A percentile compares a stretch with the other conserved stretches of the same genome.
These are phyloP conservation scores for Talaromyces rugulosus DNA, from an alignment of 2,329 filamentous ascomycete genomes.

Conservation along the genomic window DNA sequence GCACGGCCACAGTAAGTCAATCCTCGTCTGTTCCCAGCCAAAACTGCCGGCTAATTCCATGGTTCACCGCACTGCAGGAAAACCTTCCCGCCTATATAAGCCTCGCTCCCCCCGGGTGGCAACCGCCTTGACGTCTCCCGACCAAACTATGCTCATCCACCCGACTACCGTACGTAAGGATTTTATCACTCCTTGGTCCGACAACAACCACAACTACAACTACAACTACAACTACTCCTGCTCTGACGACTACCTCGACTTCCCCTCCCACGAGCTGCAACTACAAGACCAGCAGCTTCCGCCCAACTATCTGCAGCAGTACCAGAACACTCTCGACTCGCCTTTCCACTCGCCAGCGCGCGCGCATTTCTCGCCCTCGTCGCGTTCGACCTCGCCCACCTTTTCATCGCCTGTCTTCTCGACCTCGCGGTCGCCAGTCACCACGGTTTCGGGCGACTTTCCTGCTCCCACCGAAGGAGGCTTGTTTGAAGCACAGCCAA, in stretches of 20 bases:
- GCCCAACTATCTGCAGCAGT: conserved; percentile 23
- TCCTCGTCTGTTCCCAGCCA: conserved; percentile 1
- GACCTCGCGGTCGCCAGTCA: conserved; percentile 24
- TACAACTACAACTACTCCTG: conserved; percentile 18
- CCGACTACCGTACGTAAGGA: conserved; percentile 35
- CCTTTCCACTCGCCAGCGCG: conserved; percentile 29
- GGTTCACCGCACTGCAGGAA: conserved; percentile 9
- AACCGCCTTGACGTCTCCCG: conserved; percentile 22
- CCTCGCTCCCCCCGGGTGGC: conserved; percentile 12
- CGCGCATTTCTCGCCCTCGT: conserved; percentile 31
- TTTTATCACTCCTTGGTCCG: conserved; percentile 36
- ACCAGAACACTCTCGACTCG: conserved; percentile 23
- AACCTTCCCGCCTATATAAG: conserved; percentile 16
- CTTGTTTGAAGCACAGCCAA: conserved; percentile 31
- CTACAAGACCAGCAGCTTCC: conserved; percentile 38
- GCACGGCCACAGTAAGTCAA: conserved; percentile 13
- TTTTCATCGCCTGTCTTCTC: conserved; percentile 28
- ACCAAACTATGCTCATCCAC: conserved; percentile 36
- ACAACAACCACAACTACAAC: conserved; percentile 16
- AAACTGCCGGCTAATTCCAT: conserved; percentile 1
- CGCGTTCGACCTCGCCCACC: conserved; percentile 27
- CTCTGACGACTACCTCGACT: conserved; percentile 17
- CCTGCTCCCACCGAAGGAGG: conserved; percentile 22
- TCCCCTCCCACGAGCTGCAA: conserved; percentile 18
- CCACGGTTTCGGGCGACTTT: conserved; percentile 23